Evolutionary conservation across 2,329 filamentous ascomycete genomes (phyloP).

Genomic region (Claviceps capensis): DNA sequence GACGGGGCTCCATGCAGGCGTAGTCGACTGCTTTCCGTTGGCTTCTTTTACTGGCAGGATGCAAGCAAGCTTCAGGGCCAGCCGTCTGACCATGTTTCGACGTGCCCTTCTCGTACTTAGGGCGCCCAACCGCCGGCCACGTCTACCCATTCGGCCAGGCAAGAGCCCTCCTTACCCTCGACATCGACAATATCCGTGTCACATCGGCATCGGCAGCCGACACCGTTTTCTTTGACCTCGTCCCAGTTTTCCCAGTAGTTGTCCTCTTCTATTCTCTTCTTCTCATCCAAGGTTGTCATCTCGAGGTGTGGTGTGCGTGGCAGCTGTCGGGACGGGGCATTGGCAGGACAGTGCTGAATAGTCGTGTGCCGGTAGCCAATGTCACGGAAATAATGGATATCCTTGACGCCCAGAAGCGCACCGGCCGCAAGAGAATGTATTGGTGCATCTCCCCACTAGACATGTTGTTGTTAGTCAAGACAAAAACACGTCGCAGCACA

Average conservation of each 20-base stretch:
- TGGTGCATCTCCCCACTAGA: slow-evolving; percentile 91
- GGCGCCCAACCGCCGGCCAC: slow-evolving; percentile 85
- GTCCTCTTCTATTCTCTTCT: slow-evolving; percentile 79
- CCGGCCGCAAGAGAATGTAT: slow-evolving; percentile 96
- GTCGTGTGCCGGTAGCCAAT: slow-evolving; percentile 97
- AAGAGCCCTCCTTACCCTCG: slow-evolving; percentile 93
- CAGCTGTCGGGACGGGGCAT: slow-evolving; percentile 79
- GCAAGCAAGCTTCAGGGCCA: background rate
- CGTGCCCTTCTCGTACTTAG: slow-evolving; percentile 12
- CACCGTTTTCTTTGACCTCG: slow-evolving; percentile 81
- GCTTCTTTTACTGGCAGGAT: background rate
- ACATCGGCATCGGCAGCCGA: slow-evolving; percentile 90
- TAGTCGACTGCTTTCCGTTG: background rate
- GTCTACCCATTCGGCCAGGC: slow-evolving; percentile 91
- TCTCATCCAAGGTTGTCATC: slow-evolving; percentile 65
- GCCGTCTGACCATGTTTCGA: background rate
- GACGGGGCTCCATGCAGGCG: background rate
- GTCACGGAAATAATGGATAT: slow-evolving; percentile 98
- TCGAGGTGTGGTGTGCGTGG: slow-evolving; percentile 70
- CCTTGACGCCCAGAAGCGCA: slow-evolving; percentile 62
- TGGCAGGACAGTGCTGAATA: slow-evolving; percentile 95
- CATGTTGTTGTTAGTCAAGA: slow-evolving; percentile 15
- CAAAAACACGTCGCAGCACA: background rate
- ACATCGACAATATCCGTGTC: slow-evolving; percentile 97
- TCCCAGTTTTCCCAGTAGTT: slow-evolving; percentile 91